Percentiles rank a stretch among this genome's conserved stretches.
Conservation (phyloP, 495 filamentous ascomycete genomes). For the Bacidia rubella region DNA sequence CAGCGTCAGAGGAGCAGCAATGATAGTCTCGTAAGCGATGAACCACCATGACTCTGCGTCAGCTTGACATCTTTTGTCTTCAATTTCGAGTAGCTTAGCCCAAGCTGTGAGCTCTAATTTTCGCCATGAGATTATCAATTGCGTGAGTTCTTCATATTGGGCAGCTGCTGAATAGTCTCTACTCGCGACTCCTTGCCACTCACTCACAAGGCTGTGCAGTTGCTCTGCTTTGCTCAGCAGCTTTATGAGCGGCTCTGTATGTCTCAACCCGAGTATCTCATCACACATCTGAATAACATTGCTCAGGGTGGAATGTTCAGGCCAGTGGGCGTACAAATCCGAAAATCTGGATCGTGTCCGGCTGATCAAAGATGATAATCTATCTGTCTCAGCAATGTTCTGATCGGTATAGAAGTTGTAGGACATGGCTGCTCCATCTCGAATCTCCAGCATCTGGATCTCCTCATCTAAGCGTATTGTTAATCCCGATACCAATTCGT, state of each 20-base stretch:
- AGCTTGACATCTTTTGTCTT: conserved; percentile 56
- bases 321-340: conserved; percentile 55
- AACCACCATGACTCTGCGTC: conserved; percentile 93
- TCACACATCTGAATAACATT: conserved; percentile 65
- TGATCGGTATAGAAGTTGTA: conserved; percentile 86
- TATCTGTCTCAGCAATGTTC: conserved; percentile 60
- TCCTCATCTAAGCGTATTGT: conserved; percentile 48
- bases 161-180: conserved; percentile 53
- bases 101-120: conserved; percentile 83
- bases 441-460: conserved; percentile 37
- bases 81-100: conserved; percentile 77
- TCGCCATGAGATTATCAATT: conserved; percentile 70
- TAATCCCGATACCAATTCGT: conserved; percentile 48
- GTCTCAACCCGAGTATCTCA: conserved; percentile 56
- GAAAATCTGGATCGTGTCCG: conserved; percentile 54
- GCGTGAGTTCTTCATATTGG: conserved; percentile 62
- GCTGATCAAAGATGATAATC: conserved; percentile 50
- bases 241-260: conserved; percentile 76
- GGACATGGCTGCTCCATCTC: conserved; percentile 21
- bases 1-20: conserved; percentile 57
- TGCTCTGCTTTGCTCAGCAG: conserved; percentile 74
- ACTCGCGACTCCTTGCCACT: conserved; percentile 89
- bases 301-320: conserved; percentile 57
- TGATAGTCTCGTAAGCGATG: conserved; percentile 74
- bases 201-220: conserved; percentile 64